Percentiles rank a stretch among this genome's conserved stretches.
These are phyloP conservation scores for Leptomonas pyrrhocoris DNA, from an alignment of 208 protist genomes.

Conservation along the genomic window DNA sequence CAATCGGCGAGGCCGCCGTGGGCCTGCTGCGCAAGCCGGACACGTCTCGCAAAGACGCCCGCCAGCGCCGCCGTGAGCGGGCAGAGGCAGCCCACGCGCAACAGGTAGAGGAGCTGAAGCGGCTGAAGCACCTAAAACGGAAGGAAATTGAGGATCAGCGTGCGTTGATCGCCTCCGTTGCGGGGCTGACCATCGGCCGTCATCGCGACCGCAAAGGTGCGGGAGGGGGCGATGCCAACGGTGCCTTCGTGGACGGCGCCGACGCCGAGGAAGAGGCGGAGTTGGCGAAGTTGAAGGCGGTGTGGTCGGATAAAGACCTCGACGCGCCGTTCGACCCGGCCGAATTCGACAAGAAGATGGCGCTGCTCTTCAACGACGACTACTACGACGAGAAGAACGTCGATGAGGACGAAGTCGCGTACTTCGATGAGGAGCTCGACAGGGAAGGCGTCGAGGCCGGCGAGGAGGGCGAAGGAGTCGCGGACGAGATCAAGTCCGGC, in stretches of 20 bases:
- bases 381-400: constrained; percentile 90
- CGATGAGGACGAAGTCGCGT: constrained; percentile 85
- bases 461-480: constrained; percentile 18
- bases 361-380: constrained; percentile 80
- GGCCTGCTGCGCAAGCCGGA: constrained; percentile 76
- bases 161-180: constrained; percentile 80
- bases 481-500: constrained; percentile 26
- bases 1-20: constrained; percentile 65
- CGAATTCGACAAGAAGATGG: constrained; percentile 91
- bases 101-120: constrained; percentile 86
- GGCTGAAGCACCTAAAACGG: constrained; percentile 90
- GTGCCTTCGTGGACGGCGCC: constrained; percentile 13
- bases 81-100: constrained; percentile 64
- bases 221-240: background rate
- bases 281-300: constrained; percentile 54
- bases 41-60: constrained; percentile 80
- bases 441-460: constrained; percentile 34
- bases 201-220: background rate
- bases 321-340: constrained; percentile 85
- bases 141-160: constrained; percentile 88
- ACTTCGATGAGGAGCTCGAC: constrained; percentile 83
- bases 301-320: constrained; percentile 86
- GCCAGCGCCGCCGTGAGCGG: constrained; percentile 75
- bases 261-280: constrained; percentile 61
- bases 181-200: constrained; percentile 40